Evolutionary conservation across 176 grass and related monocot species (phyloP), one percentile per base, ranked within the genome.

Genomic region (Triticum turgidum): DNA sequence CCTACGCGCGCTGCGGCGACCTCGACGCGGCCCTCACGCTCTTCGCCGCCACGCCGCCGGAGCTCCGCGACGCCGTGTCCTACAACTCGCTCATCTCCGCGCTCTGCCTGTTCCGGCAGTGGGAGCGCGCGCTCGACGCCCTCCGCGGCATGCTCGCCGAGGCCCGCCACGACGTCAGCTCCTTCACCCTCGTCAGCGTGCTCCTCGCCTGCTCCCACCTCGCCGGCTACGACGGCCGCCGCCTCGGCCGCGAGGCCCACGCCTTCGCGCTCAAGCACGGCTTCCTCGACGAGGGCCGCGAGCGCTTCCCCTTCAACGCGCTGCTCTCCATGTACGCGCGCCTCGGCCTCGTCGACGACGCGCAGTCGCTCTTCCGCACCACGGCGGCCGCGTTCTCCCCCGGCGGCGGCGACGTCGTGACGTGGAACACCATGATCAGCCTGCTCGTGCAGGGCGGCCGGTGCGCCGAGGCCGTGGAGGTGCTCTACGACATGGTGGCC

Each of bases 381-480:
- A 82, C 66, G 20, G 37, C 56, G 15, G 17, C 58, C 68, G 20
- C 76, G 0, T n/a, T 24, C 61, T 41, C 61, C 7, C 69, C 61
- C 78, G 61, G 11, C 27, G 78, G 86, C 54, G 75, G 85, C 11
- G 84, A 86, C 42, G 18, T 92, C 1, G 90, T 98, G 17, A 91
- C 96, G 4, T 98, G 96, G 96, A 98, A 98, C 83, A 92, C 90
- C 25, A 95, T 98, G 90, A 88, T 98, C 32, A 94, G 96, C 78
- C 65, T 89, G 65, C 91, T 95, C 1, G 92, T 92, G 68, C 91
- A 98, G 78, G 86, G 59, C 32, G 86, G 88, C 5, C 88, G 83
- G 17, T 91, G 76, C 49, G 14, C 1, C 6, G 88, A 91, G 63
- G 91, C 96, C 27, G 56, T 98, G 24, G n/a, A 73, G 20, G 67